Base-by-base conservation (phyloP, 306 rosid genomes). In the Parietaria judaica region DNA sequence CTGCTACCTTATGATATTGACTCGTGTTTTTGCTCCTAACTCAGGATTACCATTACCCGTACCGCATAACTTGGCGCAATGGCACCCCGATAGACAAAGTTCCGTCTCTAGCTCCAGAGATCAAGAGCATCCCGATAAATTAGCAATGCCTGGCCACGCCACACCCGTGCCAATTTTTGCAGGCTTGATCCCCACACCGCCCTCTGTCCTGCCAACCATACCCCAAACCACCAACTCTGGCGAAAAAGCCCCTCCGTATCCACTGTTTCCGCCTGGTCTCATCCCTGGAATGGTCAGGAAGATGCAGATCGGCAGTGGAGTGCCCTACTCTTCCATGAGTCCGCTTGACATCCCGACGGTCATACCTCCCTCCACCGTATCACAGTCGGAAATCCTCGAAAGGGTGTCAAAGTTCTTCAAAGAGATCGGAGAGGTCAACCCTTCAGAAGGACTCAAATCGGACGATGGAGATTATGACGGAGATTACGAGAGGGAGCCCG, bases 291-390 rank as follows among this genome's bases (percentile, higher is more conserved):
- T 92, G 99, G 94, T 92, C 75, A 86, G 86, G 73, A 88, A 92
- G 82, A 92, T 92, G 99, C 94, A 92, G 80, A 86, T 92, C 52
- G 99, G 96, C 45, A 86, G 99, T 56, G 97, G 96, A 34, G 99
- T 92, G 52, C 99, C 99, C 23, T 92, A 92, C 74, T 92, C 97
- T 66, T 78, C 90, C 36, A 60, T 88, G 85, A 92, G 95, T 73
- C 78, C 85, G 55, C 72, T 88, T 76, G 99, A 92, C 74, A 79
- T 73, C 52, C 97, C 99, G 58, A 75, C 94, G 51, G 67, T 82
- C 37, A 74, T 87, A 48, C 96, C 99, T 63, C 85, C 81, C 45
- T 84, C 82, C 62, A 78, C 54, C 41, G 77, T 75, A 36, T 61
- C 83, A 61, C 83, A 65, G 66, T 72, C 78, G 1, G 99, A 92